Percentiles rank a stretch among this genome's conserved stretches.
Evolutionary conservation across 331 rosid species (phyloP).

Genomic region (Pyracantha coccinea): DNA sequence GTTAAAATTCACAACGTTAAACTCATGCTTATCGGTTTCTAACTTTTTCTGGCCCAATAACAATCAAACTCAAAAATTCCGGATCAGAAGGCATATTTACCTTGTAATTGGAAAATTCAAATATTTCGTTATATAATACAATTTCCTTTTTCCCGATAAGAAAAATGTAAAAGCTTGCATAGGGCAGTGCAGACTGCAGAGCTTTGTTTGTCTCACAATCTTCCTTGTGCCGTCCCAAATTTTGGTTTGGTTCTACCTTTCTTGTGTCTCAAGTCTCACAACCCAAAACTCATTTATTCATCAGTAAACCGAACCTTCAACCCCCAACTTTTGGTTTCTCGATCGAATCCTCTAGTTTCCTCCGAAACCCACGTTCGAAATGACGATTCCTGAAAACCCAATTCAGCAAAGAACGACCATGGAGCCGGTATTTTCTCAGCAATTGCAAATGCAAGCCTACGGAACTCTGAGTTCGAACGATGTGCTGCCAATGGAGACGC

Average conservation of each 20-base stretch:
- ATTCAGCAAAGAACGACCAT: background rate
- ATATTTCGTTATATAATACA: too few relatives aligned
- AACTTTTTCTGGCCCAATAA: too few relatives aligned
- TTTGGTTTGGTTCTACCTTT: background rate
- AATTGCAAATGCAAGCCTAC: background rate
- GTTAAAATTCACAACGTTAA: too few relatives aligned
- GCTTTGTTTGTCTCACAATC: background rate
- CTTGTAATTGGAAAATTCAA: too few relatives aligned
- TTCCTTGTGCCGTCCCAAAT: background rate
- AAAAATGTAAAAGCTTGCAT: background rate
- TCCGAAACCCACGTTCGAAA: background rate
- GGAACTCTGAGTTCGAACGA: slow-evolving; percentile 4
- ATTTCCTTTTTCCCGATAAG: too few relatives aligned
- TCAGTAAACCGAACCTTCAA: background rate
- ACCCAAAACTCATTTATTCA: background rate
- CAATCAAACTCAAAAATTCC: too few relatives aligned
- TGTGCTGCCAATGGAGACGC: background rate
- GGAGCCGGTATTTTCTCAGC: background rate
- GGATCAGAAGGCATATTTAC: too few relatives aligned
- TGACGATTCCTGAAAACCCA: background rate
- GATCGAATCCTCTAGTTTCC: background rate
- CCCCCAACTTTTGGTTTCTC: background rate
- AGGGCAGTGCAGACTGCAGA: background rate
- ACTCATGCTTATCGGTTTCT: too few relatives aligned
- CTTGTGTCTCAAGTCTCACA: background rate